These are phyloP conservation scores for Pseudogymnoascus sp. DNA, from an alignment of 2,329 filamentous ascomycete species.

Conservation along the genomic window DNA sequence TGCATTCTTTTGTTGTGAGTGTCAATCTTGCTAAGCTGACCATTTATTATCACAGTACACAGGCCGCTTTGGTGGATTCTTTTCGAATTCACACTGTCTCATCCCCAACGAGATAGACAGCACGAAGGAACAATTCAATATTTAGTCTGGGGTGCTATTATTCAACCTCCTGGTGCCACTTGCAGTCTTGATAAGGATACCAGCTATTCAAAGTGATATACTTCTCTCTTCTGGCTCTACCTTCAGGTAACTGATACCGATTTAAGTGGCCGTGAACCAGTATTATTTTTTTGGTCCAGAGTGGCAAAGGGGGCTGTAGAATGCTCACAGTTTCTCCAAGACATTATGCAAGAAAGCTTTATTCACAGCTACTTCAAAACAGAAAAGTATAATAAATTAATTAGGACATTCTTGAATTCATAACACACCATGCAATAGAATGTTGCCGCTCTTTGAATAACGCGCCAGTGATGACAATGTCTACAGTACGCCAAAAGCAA, in stretches of 20 bases:
- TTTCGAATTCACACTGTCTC: neutral
- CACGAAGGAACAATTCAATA: neutral
- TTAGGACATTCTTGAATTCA: constrained; percentile 1
- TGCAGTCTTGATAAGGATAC: neutral
- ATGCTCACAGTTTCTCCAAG: neutral
- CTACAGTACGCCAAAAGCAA: constrained; percentile 5
- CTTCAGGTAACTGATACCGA: neutral
- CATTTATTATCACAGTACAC: neutral
- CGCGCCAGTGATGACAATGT: constrained; percentile 6
- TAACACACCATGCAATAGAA: constrained; percentile 5
- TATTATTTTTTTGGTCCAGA: neutral
- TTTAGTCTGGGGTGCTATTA: neutral
- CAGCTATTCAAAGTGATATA: neutral
- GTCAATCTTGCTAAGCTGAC: neutral
- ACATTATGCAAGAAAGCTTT: neutral
- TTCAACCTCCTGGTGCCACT: neutral
- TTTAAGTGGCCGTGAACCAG: neutral
- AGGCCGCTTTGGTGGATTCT: neutral
- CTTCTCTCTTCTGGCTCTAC: neutral
- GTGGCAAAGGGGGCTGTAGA: neutral
- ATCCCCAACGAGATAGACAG: neutral
- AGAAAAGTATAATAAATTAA: neutral
- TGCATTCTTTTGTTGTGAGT: neutral
- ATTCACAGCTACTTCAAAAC: neutral
- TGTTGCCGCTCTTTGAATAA: neutral